Evolutionary conservation across 129 eudicot species (phyloP).

Genomic region (Saussurea involucrata): DNA sequence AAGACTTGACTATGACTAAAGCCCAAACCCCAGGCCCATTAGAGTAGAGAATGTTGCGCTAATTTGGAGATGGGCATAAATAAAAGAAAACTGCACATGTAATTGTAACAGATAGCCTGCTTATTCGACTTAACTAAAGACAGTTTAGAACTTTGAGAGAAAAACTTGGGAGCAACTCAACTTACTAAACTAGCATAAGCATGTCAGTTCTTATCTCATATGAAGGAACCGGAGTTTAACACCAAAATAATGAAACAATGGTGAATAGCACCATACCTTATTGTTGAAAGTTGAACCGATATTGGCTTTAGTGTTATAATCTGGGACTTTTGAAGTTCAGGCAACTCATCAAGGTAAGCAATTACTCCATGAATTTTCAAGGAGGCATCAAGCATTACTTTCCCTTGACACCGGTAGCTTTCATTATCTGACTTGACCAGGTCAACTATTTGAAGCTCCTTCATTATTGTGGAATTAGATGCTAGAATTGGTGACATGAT

Average conservation of each 20-base stretch:
- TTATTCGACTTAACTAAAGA: not conserved
- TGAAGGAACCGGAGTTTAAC: not conserved
- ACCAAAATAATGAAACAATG: conserved; percentile 4
- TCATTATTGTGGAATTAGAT: conserved; percentile 34
- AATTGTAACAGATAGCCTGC: not conserved
- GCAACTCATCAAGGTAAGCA: conserved; percentile 44
- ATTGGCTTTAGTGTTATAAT: conserved; percentile 46
- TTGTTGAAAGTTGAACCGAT: conserved; percentile 39
- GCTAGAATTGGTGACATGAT: conserved; percentile 50
- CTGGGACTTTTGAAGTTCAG: conserved; percentile 37
- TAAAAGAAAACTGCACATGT: not conserved
- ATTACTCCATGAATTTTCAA: conserved; percentile 58
- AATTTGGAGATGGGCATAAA: conserved; percentile 4
- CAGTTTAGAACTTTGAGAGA: conserved; percentile 2
- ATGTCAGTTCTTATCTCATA: conserved; percentile 3
- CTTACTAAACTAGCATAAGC: conserved; percentile 4
- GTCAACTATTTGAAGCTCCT: conserved; percentile 33
- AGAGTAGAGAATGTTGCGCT: not conserved
- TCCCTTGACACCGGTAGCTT: conserved; percentile 43
- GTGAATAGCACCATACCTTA: conserved; percentile 49
- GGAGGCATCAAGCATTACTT: conserved; percentile 32
- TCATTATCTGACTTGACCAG: conserved; percentile 24
- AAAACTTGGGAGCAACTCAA: conserved; percentile 11
- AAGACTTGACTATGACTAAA: not conserved
- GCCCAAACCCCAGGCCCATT: conserved; percentile 5